phyloP scores from a whole-genome alignment of 768 basidiomycete genomes.

The Auricularia cornea region DNA sequence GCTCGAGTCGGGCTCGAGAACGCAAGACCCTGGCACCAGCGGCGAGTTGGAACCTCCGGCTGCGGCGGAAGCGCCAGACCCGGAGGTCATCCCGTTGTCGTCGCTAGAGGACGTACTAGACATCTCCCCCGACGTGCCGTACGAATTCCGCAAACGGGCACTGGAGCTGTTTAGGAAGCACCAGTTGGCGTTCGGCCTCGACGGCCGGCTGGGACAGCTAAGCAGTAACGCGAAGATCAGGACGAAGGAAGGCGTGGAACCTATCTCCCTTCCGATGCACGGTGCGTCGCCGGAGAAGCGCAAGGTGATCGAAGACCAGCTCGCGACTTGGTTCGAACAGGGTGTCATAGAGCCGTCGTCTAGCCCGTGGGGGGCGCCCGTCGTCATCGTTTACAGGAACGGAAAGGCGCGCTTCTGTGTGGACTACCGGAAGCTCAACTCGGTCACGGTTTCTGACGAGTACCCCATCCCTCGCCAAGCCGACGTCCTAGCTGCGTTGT shows the following conservation, averaged over 20 bases:
- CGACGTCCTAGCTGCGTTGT: constrained; percentile 22
- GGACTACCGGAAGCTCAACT: constrained; percentile 23
- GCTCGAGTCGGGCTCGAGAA: too few relatives aligned
- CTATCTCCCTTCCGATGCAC: too few relatives aligned
- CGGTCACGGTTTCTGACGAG: constrained; percentile 18
- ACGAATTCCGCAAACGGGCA: constrained; percentile 3
- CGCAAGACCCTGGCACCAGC: too few relatives aligned
- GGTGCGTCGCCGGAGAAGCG: constrained; percentile 17
- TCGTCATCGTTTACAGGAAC: constrained; percentile 25
- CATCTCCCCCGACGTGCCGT: constrained; percentile 13
- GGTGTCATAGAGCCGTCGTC: constrained; percentile 33
- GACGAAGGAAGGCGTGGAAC: constrained; percentile 15
- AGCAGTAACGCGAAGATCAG: constrained; percentile 17
- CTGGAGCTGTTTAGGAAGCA: constrained; percentile 11
- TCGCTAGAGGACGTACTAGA: constrained; percentile 8
- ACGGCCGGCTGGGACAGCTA: constrained; percentile 24
- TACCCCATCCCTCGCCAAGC: constrained; percentile 22
- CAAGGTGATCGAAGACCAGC: constrained; percentile 21
- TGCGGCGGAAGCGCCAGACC: constrained; percentile 16
- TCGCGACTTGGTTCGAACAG: constrained; percentile 24
- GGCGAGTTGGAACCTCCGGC: constrained; percentile 16
- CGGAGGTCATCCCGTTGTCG: constrained; percentile 3
- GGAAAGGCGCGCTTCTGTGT: background rate
- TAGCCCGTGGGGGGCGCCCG: constrained; percentile 30
- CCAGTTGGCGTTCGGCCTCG: constrained; percentile 21